Conservation (phyloP, 1,284 basidiomycete genomes). For the Puccinia coronata region DNA sequence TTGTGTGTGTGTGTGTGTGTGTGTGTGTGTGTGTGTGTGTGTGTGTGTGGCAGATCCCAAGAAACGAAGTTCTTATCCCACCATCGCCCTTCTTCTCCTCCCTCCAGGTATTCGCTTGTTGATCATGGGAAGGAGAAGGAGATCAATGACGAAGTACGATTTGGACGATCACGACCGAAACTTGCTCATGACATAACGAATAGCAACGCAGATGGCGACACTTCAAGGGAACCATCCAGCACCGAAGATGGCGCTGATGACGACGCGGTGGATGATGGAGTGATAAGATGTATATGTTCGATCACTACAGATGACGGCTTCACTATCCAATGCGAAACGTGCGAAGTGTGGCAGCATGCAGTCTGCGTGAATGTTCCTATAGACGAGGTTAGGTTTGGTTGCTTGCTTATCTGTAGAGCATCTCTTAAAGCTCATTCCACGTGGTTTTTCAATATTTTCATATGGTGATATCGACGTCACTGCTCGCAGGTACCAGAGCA, state of each 20-base stretch:
- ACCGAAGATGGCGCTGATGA: conserved; percentile 19
- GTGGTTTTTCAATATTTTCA: background rate
- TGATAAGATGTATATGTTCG: conserved; percentile 70
- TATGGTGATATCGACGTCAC: background rate
- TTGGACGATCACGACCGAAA: background rate
- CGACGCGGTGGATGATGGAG: conserved; percentile 33
- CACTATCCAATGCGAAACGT: conserved; percentile 86
- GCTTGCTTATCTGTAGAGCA: background rate
- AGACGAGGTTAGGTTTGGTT: conserved; percentile 60
- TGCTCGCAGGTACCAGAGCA: conserved; percentile 68
- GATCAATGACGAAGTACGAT: background rate
- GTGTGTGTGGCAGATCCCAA: background rate
- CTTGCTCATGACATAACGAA: background rate
- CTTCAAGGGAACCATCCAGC: conserved; percentile 7
- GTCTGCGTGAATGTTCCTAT: conserved; percentile 74
- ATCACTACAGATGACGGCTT: conserved; percentile 80
- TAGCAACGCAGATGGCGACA: conserved; percentile 17
- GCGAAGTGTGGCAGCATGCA: conserved; percentile 85
- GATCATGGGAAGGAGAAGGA: background rate
- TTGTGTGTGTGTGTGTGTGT: too few species aligned
- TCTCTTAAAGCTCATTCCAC: conserved; percentile 8
- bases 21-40: background rate
- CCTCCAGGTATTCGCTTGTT: background rate
- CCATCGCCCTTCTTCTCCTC: background rate
- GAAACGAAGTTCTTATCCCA: background rate